These are phyloP conservation scores for Kwoniella newhampshirensis DNA, from an alignment of 768 basidiomycete genomes.

Conservation along the genomic window DNA sequence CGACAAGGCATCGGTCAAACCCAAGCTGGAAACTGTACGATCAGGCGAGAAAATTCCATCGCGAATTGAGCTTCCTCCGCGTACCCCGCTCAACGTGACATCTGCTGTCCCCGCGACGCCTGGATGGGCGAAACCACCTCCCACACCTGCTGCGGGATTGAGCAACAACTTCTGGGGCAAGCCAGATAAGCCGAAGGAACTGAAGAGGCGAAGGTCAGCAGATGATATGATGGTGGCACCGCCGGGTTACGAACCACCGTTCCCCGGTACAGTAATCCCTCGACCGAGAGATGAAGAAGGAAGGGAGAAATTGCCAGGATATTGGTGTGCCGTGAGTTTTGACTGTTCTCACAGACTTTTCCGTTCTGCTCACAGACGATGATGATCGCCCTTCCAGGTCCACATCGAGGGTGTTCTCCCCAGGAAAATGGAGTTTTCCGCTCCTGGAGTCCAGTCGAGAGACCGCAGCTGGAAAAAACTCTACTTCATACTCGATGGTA, in stretches of 20 bases:
- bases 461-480: conserved; percentile 90
- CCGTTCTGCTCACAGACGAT: not conserved
- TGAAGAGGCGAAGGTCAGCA: conserved; percentile 53
- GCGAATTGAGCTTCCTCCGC: conserved; percentile 31
- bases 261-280: conserved; percentile 49
- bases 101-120: conserved; percentile 16
- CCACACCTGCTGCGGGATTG: conserved; percentile 44
- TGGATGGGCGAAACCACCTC: conserved; percentile 45
- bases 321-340: conserved; percentile 64
- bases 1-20: conserved; percentile 9
- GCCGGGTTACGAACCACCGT: conserved; percentile 55
- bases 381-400: conserved; percentile 52
- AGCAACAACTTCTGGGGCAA: conserved; percentile 31
- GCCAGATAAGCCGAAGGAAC: conserved; percentile 15
- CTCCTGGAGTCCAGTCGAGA: conserved; percentile 79
- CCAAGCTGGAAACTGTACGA: conserved; percentile 24
- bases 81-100: conserved; percentile 9
- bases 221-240: conserved; percentile 52
- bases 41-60: conserved; percentile 33
- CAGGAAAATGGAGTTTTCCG: conserved; percentile 87
- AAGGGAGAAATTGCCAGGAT: conserved; percentile 71
- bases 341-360: not conserved
- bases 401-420: conserved; percentile 78
- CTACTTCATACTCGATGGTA: conserved; percentile 87
- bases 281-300: conserved; percentile 69